Conservation (phyloP, 2,329 filamentous ascomycete species). For the Teratosphaeria epicoccoides region DNA sequence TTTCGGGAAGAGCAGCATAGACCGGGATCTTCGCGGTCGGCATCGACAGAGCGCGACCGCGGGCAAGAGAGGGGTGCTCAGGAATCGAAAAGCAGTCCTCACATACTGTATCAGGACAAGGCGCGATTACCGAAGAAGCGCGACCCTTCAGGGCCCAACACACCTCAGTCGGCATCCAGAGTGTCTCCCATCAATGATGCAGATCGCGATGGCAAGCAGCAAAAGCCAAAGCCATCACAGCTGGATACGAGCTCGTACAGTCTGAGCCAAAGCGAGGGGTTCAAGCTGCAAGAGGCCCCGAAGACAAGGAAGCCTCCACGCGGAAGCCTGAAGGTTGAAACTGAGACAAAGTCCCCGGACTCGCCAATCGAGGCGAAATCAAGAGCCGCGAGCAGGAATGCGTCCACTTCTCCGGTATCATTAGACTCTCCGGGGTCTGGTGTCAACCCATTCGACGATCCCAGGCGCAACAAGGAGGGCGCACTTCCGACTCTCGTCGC, state of each 20-base stretch:
- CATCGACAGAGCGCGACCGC: constrained; percentile 34
- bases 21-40: constrained; percentile 31
- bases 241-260: constrained; percentile 19
- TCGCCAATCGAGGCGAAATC: constrained; percentile 23
- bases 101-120: constrained; percentile 86
- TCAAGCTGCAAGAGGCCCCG: constrained; percentile 73
- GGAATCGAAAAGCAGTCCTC: constrained; percentile 51
- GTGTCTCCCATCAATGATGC: constrained; percentile 19
- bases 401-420: constrained; percentile 29
- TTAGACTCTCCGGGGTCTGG: constrained; percentile 27
- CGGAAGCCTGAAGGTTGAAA: constrained; percentile 37
- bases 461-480: constrained; percentile 23
- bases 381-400: constrained; percentile 27
- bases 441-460: constrained; percentile 31
- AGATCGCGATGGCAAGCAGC: constrained; percentile 39
- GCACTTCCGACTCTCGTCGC: constrained; percentile 6
- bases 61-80: constrained; percentile 17
- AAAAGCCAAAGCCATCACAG: constrained; percentile 18
- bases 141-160: constrained; percentile 17
- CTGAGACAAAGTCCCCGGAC: constrained; percentile 32
- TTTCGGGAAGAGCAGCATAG: constrained; percentile 30
- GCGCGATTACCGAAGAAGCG: constrained; percentile 47
- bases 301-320: constrained; percentile 47
- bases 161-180: constrained; percentile 16
- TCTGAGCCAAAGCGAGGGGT: constrained; percentile 33